Evolutionary conservation across 495 filamentous ascomycete genomes (phyloP).

Genomic region (Cercophora samala): DNA sequence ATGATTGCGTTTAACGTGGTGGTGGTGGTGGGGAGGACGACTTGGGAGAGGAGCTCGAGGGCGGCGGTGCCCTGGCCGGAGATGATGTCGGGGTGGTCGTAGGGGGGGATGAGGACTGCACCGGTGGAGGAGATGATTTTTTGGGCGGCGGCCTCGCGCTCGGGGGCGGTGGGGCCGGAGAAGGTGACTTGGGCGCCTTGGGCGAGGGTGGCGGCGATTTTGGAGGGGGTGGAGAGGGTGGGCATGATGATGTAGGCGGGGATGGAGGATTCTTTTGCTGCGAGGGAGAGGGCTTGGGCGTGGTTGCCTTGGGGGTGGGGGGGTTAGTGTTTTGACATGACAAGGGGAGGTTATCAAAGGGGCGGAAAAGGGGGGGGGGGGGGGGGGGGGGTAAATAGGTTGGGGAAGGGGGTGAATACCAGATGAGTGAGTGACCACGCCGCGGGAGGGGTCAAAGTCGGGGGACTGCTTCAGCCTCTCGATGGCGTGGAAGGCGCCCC

Average conservation of each 20-base stretch:
- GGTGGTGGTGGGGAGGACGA: neutral
- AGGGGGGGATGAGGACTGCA: conserved; percentile 79
- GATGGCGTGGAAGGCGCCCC: conserved; percentile 88
- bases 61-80: conserved; percentile 87
- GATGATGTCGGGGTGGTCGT: conserved; percentile 87
- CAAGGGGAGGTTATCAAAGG: neutral
- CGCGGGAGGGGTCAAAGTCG: conserved; percentile 57
- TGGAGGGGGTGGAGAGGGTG: conserved; percentile 70
- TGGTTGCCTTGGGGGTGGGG: conserved; percentile 90
- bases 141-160: conserved; percentile 73
- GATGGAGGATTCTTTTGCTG: conserved; percentile 58
- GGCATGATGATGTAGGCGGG: conserved; percentile 92
- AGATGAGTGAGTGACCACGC: conserved; percentile 89
- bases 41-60: conserved; percentile 62
- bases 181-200: conserved; percentile 80
- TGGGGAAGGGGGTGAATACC: conserved; percentile 48
- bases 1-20: conserved; percentile 69
- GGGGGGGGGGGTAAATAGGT: neutral
- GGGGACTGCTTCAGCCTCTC: conserved; percentile 63
- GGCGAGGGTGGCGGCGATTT: conserved; percentile 74
- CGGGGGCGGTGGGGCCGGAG: conserved; percentile 72
- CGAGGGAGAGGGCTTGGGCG: conserved; percentile 89
- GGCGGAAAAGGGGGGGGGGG: neutral
- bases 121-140: conserved; percentile 65
- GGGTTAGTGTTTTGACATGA: too few species aligned